A percentile compares a stretch with the other conserved stretches of the same genome.
Evolutionary conservation across 2,329 filamentous ascomycete species (phyloP).

Genomic region (Leptographium flavum): DNA sequence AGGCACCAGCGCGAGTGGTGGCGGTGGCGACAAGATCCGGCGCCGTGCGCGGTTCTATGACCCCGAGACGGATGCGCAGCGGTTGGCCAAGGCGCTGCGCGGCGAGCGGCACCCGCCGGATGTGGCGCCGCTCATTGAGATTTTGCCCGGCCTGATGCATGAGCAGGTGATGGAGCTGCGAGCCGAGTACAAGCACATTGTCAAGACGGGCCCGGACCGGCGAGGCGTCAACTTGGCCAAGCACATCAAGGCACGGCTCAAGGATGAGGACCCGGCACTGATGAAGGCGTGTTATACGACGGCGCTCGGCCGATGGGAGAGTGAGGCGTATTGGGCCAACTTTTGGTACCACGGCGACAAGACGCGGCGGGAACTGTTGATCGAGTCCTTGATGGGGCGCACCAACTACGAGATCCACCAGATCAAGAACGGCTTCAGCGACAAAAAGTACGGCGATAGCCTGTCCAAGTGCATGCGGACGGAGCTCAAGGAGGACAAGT

Average conservation of each 20-base stretch:
- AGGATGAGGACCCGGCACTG: conserved; percentile 59
- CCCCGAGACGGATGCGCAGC: conserved; percentile 61
- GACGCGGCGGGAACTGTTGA: conserved; percentile 73
- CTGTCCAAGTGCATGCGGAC: conserved; percentile 76
- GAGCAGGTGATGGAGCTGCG: conserved; percentile 80
- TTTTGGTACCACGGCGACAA: conserved; percentile 91
- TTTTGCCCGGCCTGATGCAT: conserved; percentile 71
- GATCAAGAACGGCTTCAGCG: conserved; percentile 80
- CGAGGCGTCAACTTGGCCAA: conserved; percentile 77
- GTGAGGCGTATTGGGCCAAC: conserved; percentile 94
- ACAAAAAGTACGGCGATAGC: conserved; percentile 81
- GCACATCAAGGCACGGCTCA: conserved; percentile 64
- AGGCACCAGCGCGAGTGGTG: conserved; percentile 12
- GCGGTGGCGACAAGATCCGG: conserved; percentile 27
- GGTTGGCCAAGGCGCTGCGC: conserved; percentile 61
- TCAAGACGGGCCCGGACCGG: conserved; percentile 59
- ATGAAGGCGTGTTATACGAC: conserved; percentile 88
- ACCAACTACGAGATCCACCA: conserved; percentile 72
- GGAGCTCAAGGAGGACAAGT: conserved; percentile 92
- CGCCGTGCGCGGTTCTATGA: conserved; percentile 72
- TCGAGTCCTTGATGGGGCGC: conserved; percentile 84
- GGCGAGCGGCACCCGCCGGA: conserved; percentile 49
- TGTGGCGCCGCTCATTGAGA: conserved; percentile 59
- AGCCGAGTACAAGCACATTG: conserved; percentile 78
- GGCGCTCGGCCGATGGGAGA: conserved; percentile 80